Evolutionary conservation across 1,284 basidiomycete genomes (phyloP), one percentile per base, ranked within the genome.

Genomic region (Cutaneotrichosporon curvatum): DNA sequence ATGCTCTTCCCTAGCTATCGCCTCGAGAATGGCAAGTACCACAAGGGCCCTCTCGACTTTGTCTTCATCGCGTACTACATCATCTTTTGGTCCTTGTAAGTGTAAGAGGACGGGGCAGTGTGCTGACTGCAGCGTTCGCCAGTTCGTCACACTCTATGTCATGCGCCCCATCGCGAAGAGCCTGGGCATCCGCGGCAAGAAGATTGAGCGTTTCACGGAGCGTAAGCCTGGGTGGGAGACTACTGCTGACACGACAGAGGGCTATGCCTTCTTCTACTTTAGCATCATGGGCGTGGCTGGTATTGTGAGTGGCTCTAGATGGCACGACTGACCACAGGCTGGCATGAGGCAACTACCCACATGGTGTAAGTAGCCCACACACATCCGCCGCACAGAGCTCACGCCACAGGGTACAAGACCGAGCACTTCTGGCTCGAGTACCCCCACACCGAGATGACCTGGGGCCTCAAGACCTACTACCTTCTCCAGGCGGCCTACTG

Each of bases 401-500:
- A n/a, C n/a, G n/a, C n/a, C n/a, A n/a, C n/a, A n/a, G n/a, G n/a
- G 87, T 97, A 85, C 71, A 75, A 78, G 38, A 89, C 87, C 0
- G 76, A 85, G 46, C 72, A 83, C 48, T 90, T 89, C 66, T 94
- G 87, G 86, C 76, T 83, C 49, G 82, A 80, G 45, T 94, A 94
- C 63, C 90, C 90, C 22, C 82, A 89, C 63, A 86, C 83, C 82
- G 79, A 86, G 50, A 89, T 98, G 87, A 81, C 79, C 32, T 80
- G 82, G 2, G 79, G 82, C 53, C 75, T 97, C 56, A 98, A 98
- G 73, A 72, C 79, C 30, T 97, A 96, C 75, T 98, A 98, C 67
- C 80, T 98, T 47, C 80, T 87, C 72, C 86, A 90, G 67, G 78
- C 81, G 39, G 77, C 89, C 2, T 96, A 96, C 68, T 98, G 94